These are phyloP conservation scores for Clavispora vitiphila DNA, from an alignment of 805 yeast species.

Conservation along the genomic window DNA sequence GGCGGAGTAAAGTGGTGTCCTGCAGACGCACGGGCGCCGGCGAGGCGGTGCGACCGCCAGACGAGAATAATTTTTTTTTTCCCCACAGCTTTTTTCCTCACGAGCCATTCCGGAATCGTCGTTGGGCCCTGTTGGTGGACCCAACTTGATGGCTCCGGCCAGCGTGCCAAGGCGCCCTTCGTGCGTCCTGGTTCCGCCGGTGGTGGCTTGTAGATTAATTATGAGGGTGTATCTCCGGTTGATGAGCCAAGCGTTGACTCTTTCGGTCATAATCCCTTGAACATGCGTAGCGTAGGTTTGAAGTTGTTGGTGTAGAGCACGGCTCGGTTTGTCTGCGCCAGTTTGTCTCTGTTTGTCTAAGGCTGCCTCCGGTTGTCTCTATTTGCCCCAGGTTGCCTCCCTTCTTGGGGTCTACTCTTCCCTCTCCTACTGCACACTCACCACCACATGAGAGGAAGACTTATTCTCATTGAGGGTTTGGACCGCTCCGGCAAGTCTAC, in stretches of 20 bases:
- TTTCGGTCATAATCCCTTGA: constrained; percentile 48
- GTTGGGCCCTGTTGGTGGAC: constrained; percentile 14
- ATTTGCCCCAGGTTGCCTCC: no score
- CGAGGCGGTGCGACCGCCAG: neutral
- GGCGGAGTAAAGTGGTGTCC: neutral
- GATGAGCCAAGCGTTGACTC: constrained; percentile 41
- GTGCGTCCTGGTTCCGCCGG: constrained; percentile 11
- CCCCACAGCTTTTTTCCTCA: constrained; percentile 3
- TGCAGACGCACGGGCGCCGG: neutral
- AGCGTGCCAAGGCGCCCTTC: constrained; percentile 6
- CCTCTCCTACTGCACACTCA: neutral
- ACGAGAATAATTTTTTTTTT: neutral
- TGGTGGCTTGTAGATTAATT: constrained; percentile 13
- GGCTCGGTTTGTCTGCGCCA: no score
- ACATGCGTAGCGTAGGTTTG: constrained; percentile 19
- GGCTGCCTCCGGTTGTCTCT: no score
- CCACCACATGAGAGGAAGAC: constrained; percentile 50
- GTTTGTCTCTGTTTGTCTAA: no score
- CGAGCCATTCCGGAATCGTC: constrained; percentile 16
- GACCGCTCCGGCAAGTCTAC: constrained; percentile 95
- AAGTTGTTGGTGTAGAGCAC: no score
- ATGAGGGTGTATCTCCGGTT: constrained; percentile 50
- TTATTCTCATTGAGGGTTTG: constrained; percentile 85
- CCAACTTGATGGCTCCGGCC: constrained; percentile 9
- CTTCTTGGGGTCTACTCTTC: no score